Evolutionary conservation across 1,139 yeast genomes (phyloP), one percentile per base, ranked within the genome.

Genomic region (Saccharomyces pastorianus): DNA sequence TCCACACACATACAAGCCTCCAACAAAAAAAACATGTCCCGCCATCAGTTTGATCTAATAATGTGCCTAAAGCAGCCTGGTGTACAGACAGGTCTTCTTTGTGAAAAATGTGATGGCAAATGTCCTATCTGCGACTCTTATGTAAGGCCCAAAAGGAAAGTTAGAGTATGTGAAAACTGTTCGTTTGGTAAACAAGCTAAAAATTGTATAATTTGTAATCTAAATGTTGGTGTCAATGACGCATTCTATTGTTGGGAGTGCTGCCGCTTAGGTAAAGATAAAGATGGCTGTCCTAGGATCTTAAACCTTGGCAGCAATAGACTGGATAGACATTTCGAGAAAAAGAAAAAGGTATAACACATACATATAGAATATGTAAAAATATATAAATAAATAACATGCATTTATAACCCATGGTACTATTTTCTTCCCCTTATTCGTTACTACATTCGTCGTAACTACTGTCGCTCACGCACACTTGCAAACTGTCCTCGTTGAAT

Each of bases 251-350:
- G 99, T 66, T 77, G 81, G 61, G 96, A 90, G 67, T 91, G 99
- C 69, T 93, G 90, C 5, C 68, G 82, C 49, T 66, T 81, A 50
- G 98, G 90, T 64, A 83, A 83, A 64, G 90, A 88, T 65, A 74
- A 96, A 47, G 96, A 91, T 67, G 99, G 99, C 1, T 91, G 99
- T 72, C 98, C 98, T 0, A 78, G 86, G 61, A 81, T 91, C 51
- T 70, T 86, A 26, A 91, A 90, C 64, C 74, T 89, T 53, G 97
- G 98, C 3, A 81, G 89, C 32, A 80, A 84, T 55, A 80, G 82
- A 65, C 77, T 84, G 11, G 96, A 88, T 62, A 74, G 79, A 72
- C 81, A 82, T 61, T 84, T 80, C 64, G 88, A 83, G 61, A 81
- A 79, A 71, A 66, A 61, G 49, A 48, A 51, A 56, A 50, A 54